A percentile compares a stretch with the other conserved stretches of the same genome.
Evolutionary conservation across 805 yeast species (phyloP).

Genomic region (Danielozyma ontarioensis): DNA sequence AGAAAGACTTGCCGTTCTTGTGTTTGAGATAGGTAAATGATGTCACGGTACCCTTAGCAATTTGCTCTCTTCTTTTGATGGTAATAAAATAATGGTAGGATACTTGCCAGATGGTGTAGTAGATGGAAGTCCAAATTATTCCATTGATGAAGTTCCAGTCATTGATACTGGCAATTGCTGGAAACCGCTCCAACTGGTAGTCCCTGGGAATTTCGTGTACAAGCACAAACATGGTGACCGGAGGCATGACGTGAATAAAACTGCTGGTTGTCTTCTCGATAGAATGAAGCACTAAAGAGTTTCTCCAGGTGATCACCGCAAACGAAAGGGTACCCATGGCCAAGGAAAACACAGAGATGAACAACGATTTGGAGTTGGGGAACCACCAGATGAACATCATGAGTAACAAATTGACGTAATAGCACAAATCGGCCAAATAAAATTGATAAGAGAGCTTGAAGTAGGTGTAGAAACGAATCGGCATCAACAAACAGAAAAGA

Average conservation of each 20-base stretch:
- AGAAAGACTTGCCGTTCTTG: constrained; percentile 54
- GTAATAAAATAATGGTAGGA: constrained; percentile 90
- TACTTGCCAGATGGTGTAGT: constrained; percentile 87
- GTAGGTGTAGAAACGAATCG: constrained; percentile 78
- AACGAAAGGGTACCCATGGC: constrained; percentile 85
- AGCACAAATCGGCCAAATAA: constrained; percentile 88
- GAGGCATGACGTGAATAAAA: constrained; percentile 88
- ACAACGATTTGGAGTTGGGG: constrained; percentile 68
- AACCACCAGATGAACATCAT: constrained; percentile 75
- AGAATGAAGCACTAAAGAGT: constrained; percentile 85
- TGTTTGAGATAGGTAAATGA: constrained; percentile 81
- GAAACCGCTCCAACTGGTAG: constrained; percentile 57
- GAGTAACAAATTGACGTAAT: constrained; percentile 74
- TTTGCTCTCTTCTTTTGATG: constrained; percentile 69
- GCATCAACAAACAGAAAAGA: constrained; percentile 62
- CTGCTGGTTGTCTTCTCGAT: constrained; percentile 90
- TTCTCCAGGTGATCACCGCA: constrained; percentile 95
- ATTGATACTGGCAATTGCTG: constrained; percentile 65
- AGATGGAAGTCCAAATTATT: constrained; percentile 70
- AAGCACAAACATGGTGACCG: constrained; percentile 78
- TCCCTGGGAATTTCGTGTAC: constrained; percentile 66
- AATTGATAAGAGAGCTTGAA: constrained; percentile 77
- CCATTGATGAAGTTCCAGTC: constrained; percentile 71
- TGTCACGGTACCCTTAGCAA: constrained; percentile 79
- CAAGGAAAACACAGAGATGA: constrained; percentile 79